These are phyloP conservation scores for Trichoderma gamsii DNA, from an alignment of 495 filamentous ascomycete genomes.

Conservation along the genomic window DNA sequence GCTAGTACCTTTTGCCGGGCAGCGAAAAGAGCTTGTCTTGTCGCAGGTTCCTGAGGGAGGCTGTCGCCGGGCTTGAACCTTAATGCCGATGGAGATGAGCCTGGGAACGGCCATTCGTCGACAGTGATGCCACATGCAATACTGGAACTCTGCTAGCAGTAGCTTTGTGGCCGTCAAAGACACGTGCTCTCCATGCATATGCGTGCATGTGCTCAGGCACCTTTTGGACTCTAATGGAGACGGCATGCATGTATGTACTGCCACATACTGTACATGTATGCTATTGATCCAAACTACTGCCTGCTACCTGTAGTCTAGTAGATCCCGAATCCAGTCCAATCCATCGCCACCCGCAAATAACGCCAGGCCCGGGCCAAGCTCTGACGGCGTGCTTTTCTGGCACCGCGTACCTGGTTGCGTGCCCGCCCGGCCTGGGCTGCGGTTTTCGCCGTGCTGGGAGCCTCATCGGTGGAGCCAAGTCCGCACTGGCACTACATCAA, in stretches of 20 bases:
- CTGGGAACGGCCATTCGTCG: too few relatives aligned
- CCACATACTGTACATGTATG: too few relatives aligned
- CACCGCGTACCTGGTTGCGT: constrained; percentile 5
- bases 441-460: background rate
- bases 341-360: background rate
- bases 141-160: background rate
- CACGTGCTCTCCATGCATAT: background rate
- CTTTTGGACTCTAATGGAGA: background rate
- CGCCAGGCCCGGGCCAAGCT: background rate
- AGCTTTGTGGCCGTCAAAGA: background rate
- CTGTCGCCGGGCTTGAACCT: background rate
- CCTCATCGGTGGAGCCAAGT: constrained; percentile 1
- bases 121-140: too few relatives aligned
- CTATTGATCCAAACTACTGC: too few relatives aligned
- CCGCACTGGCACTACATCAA: background rate
- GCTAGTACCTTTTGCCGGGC: background rate
- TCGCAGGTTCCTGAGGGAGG: background rate
- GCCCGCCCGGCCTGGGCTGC: background rate
- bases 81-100: background rate
- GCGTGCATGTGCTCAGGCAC: background rate
- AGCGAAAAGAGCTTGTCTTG: background rate
- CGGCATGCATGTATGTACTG: too few relatives aligned
- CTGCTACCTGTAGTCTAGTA: too few relatives aligned
- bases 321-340: too few relatives aligned
- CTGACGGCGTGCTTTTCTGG: background rate